Evolutionary conservation across 2,329 filamentous ascomycete species (phyloP).

Genomic region (Raffaelea ambrosiae): DNA sequence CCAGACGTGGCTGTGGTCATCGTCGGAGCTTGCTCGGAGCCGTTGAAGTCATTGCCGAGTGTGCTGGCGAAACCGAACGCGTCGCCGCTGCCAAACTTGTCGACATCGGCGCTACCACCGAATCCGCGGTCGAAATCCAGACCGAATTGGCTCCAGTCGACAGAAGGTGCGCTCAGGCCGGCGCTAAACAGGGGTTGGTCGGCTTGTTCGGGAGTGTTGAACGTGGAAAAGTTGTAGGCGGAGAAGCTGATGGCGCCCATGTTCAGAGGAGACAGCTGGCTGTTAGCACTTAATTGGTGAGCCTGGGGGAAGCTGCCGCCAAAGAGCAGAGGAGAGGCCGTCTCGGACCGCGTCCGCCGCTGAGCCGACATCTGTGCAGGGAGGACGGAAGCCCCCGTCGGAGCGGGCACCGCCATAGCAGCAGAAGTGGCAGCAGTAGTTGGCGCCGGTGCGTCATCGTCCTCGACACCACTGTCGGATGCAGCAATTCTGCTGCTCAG

Average conservation of each 20-base stretch:
- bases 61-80: conserved; percentile 46
- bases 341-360: conserved; percentile 52
- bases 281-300: conserved; percentile 19
- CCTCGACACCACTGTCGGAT: conserved; percentile 11
- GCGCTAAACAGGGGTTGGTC: conserved; percentile 55
- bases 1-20: conserved; percentile 55
- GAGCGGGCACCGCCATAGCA: conserved; percentile 10
- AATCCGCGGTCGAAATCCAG: conserved; percentile 32
- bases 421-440: conserved; percentile 25
- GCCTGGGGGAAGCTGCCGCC: conserved; percentile 18
- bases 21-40: conserved; percentile 45
- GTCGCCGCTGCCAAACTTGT: conserved; percentile 39
- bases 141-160: conserved; percentile 45
- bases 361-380: conserved; percentile 25
- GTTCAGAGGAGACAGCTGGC: conserved; percentile 49
- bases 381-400: neutral
- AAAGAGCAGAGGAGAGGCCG: conserved; percentile 51
- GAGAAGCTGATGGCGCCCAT: conserved; percentile 47
- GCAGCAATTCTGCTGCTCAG: conserved; percentile 7
- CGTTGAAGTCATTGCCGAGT: conserved; percentile 45
- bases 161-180: conserved; percentile 46
- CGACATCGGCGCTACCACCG: conserved; percentile 31
- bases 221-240: conserved; percentile 31
- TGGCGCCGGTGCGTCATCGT: conserved; percentile 3
- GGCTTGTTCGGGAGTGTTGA: conserved; percentile 41